These are phyloP conservation scores for Trichothecium roseum DNA, from an alignment of 2,329 filamentous ascomycete genomes.

Conservation along the genomic window DNA sequence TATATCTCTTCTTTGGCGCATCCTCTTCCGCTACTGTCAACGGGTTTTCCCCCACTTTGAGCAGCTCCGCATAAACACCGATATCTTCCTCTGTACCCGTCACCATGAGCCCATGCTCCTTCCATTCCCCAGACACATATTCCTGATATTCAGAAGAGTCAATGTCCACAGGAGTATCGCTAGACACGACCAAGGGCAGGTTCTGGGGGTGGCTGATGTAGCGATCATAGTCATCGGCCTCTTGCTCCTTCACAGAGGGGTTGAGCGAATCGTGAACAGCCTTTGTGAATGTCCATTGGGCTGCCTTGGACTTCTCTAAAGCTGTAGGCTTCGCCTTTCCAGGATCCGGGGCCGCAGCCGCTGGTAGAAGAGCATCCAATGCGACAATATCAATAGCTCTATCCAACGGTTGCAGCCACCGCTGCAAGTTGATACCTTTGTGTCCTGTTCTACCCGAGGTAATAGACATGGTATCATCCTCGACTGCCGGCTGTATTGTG, in stretches of 20 bases:
- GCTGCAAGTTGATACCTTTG: slow-evolving; percentile 45
- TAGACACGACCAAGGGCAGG: slow-evolving; percentile 70
- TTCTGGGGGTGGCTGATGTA: slow-evolving; percentile 87
- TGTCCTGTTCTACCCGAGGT: slow-evolving; percentile 25
- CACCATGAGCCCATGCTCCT: slow-evolving; percentile 45
- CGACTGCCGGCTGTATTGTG: slow-evolving; percentile 6
- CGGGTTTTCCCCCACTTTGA: slow-evolving; percentile 70
- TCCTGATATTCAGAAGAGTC: slow-evolving; percentile 63
- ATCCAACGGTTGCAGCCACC: slow-evolving; percentile 46
- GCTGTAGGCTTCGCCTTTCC: slow-evolving; percentile 43
- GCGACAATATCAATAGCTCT: neutral
- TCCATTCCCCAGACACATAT: slow-evolving; percentile 62
- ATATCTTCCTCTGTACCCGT: slow-evolving; percentile 35
- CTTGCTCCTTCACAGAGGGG: slow-evolving; percentile 64
- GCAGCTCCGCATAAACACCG: slow-evolving; percentile 62
- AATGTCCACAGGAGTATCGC: slow-evolving; percentile 50
- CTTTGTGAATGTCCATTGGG: slow-evolving; percentile 81
- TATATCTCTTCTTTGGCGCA: slow-evolving; percentile 85
- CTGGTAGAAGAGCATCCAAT: neutral
- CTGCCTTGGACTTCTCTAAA: slow-evolving; percentile 68
- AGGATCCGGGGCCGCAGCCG: neutral
- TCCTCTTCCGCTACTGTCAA: slow-evolving; percentile 84
- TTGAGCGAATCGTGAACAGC: slow-evolving; percentile 79
- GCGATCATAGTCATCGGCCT: slow-evolving; percentile 76
- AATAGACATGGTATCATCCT: slow-evolving; percentile 30